Base-by-base conservation (phyloP, 768 basidiomycete species). In the Ramaria rubella region DNA sequence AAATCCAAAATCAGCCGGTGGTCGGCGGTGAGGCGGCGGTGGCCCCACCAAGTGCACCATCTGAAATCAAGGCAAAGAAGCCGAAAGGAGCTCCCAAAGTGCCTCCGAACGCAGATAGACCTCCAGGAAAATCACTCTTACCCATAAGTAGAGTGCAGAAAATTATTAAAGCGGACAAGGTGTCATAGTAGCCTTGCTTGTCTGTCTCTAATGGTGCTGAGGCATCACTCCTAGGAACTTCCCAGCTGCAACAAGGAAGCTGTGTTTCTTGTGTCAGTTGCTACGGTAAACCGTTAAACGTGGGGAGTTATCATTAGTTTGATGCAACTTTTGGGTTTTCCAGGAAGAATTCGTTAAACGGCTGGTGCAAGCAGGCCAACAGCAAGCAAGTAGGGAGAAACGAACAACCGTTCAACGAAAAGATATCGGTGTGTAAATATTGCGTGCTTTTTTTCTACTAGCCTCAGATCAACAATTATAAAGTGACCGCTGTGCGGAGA, bases 161-260 rank as follows among this genome's bases (percentile, higher is more conserved):
- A 71, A 90, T 94, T 48, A 76, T 92, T 61, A 93, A 90, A 64
- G 90, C 86, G 5, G 92, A 94, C 70, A 86, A 86, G 75, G 92
- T 81, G 54, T n/a, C n/a, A n/a, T n/a, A n/a, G n/a, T n/a, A 15
- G 27, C 31, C 48, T 19, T 29, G 12, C 40, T 46, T 29, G 8
- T 19, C 14, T 30, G 19, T 15, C 7, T 21, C 26, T 19, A 30
- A n/a, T 24, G 8, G 24, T 33, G 30, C 58, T 19, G 17, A 19
- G 21, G 29, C 27, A 45, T 33, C 15, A 38, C 24, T 29, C 19
- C 12, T 46, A 91, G 89, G 89, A 91, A 44, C 77, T 92, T 51
- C 83, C 87, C 0, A 82, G 83, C 40, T 74, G 90, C 4, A 83
- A 85, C 11, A 84, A 76, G 65, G 92, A 94, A 52, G 90, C 90